Base-by-base conservation (phyloP, 352 stramenopile species). In the Globisporangium takayamanum region DNA sequence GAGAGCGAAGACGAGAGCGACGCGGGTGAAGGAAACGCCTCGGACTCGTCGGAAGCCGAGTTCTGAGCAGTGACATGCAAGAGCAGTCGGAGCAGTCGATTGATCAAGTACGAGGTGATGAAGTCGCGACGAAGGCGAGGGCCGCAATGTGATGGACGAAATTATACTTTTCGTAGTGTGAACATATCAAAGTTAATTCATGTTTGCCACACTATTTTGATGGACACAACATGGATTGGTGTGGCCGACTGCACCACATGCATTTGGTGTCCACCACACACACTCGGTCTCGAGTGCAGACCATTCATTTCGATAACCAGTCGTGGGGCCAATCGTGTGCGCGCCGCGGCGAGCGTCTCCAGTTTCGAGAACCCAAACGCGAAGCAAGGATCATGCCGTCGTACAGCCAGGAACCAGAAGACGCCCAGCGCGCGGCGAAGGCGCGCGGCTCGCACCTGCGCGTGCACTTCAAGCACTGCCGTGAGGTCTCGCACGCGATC, bases 381-480 rank as follows among this genome's bases (percentile, higher is more conserved):
- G 67, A 80, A 85, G 78, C 69, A 82, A 85, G 69, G 76, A 77
- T 69, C 74, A 91, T 92, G 82, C 76, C 80, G 62, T 87, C 80
- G 63, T 95, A 95, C 83, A 93, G 82, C 79, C 83, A 93, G 81
- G 83, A 94, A 87, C 86, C 86, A 64, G 86, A 95, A 87, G 84
- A 95, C 66, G 80, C 75, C 49, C 82, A 91, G 75, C 81, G 82
- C 66, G 82, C 84, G 56, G 84, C 84, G 66, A 99, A 99, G 87
- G 88, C 95, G 41, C 88, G 96, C 57, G 97, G 95, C 68, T 97
- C 92, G 64, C 92, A 99, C 84, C 85, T 99, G 46, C 92, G 96
- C 70, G 94, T 99, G 71, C 97, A 99, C 86, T 99, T 98, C 90
- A 99, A 99, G 94, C 97, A 99, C 90, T 99, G 96, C 79, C 92